phyloP scores from a whole-genome alignment of 2,329 filamentous ascomycete species.

The Paraconiothyrium brasiliense region DNA sequence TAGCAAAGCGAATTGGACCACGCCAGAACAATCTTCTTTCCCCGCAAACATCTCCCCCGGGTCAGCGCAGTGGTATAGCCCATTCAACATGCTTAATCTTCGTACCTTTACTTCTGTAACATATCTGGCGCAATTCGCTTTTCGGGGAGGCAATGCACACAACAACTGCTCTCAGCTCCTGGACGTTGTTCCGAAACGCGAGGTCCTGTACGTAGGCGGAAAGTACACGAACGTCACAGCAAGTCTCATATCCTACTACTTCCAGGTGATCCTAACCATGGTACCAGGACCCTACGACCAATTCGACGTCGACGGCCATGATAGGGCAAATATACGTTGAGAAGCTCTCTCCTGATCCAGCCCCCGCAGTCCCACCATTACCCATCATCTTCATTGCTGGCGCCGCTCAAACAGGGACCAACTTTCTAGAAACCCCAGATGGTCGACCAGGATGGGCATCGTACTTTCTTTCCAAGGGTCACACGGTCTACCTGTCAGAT shows the following conservation, averaged over 20 bases:
- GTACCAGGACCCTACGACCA: constrained; percentile 1
- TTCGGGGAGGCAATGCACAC: constrained; percentile 21
- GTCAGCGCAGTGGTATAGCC: constrained; percentile 6
- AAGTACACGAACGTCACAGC: constrained; percentile 31
- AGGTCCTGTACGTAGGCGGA: constrained; percentile 38
- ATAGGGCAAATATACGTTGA: constrained; percentile 42
- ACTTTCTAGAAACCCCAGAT: constrained; percentile 59
- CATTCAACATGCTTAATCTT: constrained; percentile 21
- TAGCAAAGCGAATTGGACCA: neutral
- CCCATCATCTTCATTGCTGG: constrained; percentile 45
- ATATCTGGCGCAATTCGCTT: constrained; percentile 19
- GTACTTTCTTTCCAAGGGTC: constrained; percentile 57
- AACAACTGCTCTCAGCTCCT: constrained; percentile 19
- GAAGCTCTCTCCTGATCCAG: constrained; percentile 27
- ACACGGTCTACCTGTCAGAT: constrained; percentile 60
- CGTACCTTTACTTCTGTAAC: constrained; percentile 20
- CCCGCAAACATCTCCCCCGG: constrained; percentile 9
- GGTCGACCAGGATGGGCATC: constrained; percentile 60
- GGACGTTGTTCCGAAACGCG: constrained; percentile 26
- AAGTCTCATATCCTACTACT: constrained; percentile 8
- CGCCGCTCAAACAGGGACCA: constrained; percentile 40
- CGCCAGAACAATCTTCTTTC: neutral
- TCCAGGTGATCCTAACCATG: constrained; percentile 17
- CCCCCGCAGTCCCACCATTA: constrained; percentile 18
- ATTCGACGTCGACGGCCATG: constrained; percentile 22